Percentiles rank a stretch among this genome's conserved stretches.
Evolutionary conservation across 139 green algal species (phyloP).

Genomic region (Tetratostichococcus sp.): DNA sequence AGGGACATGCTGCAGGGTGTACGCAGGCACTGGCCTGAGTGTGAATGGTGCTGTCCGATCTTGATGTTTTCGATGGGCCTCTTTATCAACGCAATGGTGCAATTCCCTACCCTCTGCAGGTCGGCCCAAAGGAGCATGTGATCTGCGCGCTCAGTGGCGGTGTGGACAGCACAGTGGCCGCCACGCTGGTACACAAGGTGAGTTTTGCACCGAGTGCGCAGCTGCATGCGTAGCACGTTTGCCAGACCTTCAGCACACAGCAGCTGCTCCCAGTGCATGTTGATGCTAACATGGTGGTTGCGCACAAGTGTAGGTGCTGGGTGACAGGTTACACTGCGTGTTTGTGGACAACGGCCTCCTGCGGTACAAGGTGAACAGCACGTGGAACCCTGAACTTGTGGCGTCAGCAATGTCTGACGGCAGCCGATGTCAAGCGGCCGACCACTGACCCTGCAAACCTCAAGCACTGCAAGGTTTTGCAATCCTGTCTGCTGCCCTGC

Average conservation of each 20-base stretch:
- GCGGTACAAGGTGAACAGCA: slow-evolving; percentile 52
- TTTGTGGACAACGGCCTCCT: slow-evolving; percentile 99
- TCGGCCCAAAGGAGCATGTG: slow-evolving; percentile 85
- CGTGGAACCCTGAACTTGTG: not conserved
- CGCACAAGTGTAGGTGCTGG: slow-evolving; percentile 46
- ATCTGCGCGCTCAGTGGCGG: slow-evolving; percentile 97
- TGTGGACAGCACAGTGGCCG: slow-evolving; percentile 95
- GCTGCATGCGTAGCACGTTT: too few species aligned
- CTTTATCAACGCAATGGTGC: too few species aligned
- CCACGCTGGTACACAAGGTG: slow-evolving; percentile 91
- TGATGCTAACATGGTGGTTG: too few species aligned
- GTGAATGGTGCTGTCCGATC: too few species aligned
- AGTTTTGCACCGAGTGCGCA: too few species aligned
- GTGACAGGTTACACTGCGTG: slow-evolving; percentile 96
- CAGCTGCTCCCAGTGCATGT: too few species aligned
- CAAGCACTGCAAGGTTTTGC: too few species aligned
- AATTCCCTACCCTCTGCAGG: slow-evolving; percentile 23
- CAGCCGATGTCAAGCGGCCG: not conserved
- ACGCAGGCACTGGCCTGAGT: too few species aligned
- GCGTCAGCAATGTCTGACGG: not conserved
- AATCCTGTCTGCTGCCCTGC: too few species aligned
- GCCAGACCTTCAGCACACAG: too few species aligned
- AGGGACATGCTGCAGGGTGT: too few species aligned
- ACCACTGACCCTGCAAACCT: not conserved
- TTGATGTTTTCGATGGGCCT: too few species aligned